Base-by-base conservation (phyloP, 768 basidiomycete genomes). In the Leccinum boreale region DNA sequence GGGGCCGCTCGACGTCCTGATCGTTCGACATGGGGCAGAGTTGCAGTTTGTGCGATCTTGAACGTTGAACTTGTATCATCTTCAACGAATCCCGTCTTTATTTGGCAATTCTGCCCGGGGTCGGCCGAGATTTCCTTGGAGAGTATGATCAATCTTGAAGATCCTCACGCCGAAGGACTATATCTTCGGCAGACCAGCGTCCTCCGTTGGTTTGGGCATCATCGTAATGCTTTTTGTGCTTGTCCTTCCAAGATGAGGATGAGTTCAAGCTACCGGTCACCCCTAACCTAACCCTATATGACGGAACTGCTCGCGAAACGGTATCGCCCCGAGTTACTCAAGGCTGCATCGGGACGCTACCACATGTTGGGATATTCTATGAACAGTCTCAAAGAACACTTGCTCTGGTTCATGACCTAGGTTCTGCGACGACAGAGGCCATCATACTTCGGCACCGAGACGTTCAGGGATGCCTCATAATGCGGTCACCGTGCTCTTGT, bases 281-380 rank as follows among this genome's bases (percentile, higher is more conserved):
- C 28, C 28, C 9, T 29, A 9, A 29, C 28, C 9, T 29, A 29
- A 29, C 9, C 28, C 28, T 29, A 29, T 9, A 9, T 29, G 28
- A 50, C 58, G 6, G 61, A 69, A 0, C 55, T 79, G 29, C 62
- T 80, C 19, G 2, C 23, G 5, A 44, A 53, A 15, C 74, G 79
- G 21, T 78, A 73, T 56, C 71, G 71, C 35, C 68, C 67, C 0
- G 60, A 68, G 14, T 59, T 81, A 19, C 61, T 72, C 28, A 39
- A 62, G 79, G 80, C 0, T 65, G 75, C 7, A n/a, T 17, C 4
- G 67, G 5, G 81, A 29, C 58, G 5, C 0, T 83, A 75, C 61
- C 59, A 79, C 3, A 76, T 82, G 63, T 65, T 82, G 29, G 81
- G 78, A 5, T 83, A 82, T 56, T 82, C 80, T 3, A 80, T 78